Evolutionary conservation across 1,139 yeast genomes (phyloP).

Genomic region (Pneumocystis murina): DNA sequence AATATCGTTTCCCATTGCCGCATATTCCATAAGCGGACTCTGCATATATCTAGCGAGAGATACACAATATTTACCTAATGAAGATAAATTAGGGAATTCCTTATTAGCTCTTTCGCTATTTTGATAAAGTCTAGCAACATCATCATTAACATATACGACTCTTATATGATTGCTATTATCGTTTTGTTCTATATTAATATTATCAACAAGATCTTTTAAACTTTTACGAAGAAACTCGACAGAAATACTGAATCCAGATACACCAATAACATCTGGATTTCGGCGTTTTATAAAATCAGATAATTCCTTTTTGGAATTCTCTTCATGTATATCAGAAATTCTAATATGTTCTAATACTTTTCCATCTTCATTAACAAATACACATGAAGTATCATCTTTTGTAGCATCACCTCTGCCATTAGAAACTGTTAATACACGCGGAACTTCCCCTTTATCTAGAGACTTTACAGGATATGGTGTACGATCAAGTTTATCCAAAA

Average conservation of each 20-base stretch:
- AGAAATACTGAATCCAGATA: constrained; percentile 74
- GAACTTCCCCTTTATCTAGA: constrained; percentile 49
- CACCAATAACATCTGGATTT: constrained; percentile 75
- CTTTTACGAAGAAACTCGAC: constrained; percentile 43
- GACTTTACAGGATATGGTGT: constrained; percentile 73
- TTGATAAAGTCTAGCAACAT: constrained; percentile 80
- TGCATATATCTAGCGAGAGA: constrained; percentile 85
- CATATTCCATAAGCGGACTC: constrained; percentile 78
- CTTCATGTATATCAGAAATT: constrained; percentile 52
- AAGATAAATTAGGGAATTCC: constrained; percentile 80
- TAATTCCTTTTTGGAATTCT: constrained; percentile 46
- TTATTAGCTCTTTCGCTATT: constrained; percentile 57
- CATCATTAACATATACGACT: constrained; percentile 79
- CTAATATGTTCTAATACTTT: constrained; percentile 62
- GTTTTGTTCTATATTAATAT: constrained; percentile 19
- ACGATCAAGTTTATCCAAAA: constrained; percentile 65
- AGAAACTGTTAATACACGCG: constrained; percentile 68
- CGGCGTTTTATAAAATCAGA: constrained; percentile 37
- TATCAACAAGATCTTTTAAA: constrained; percentile 29
- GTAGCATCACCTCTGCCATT: constrained; percentile 51
- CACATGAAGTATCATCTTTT: constrained; percentile 77
- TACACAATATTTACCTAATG: constrained; percentile 70
- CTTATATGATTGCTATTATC: constrained; percentile 28
- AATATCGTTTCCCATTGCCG: constrained; percentile 62
- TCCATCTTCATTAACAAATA: constrained; percentile 64